Base-by-base conservation (phyloP, 352 stramenopile species). In the Peronosclerospora sorghi region DNA sequence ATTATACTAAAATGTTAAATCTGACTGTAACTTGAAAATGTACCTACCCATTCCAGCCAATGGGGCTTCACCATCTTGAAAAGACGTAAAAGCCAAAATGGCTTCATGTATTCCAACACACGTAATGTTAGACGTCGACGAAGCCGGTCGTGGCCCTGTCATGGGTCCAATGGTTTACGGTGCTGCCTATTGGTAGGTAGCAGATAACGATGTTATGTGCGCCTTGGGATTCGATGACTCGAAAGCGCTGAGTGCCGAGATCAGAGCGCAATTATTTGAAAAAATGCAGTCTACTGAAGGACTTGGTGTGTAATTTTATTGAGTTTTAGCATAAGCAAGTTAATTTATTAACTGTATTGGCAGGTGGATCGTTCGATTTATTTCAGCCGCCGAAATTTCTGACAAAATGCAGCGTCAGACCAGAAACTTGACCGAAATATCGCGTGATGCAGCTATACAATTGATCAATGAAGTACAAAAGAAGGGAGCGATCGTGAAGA, bases 141-240 rank as follows among this genome's bases (percentile, higher is more conserved):
- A 98, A 45, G 94, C 94, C 2, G 94, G 94, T 1, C 72, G 94
- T 23, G 94, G 94, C 10, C 89, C 83, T 0, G 90, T 97, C 4
- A 81, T 98, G 45, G 94, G 94, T 10, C 89, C 91, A 8, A 97
- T 98, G 90, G 87, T 96, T 3, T 98, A 97, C 57, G 88, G 77
- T 21, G 75, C 78, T 5, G 88, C 90, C 21, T 97, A 95, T 60
- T 97, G 91, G 90, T 64, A 72, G 13, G 56, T 86, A 29, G 43
- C 48, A 39, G 54, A 76, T 45, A 62, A 85, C 73, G 60, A 71
- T 34, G 55, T 56, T 30, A 96, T 97, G 68, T 65, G 65, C 45
- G 70, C 79, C 1, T 62, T 86, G 45, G 89, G 77, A 36, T 97
- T 97, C 45, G 86, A 97, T 52, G 94, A 98, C 73, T 97, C 92